Base-by-base conservation (phyloP, 2,329 filamentous ascomycete species). In the Bipolaris zeicola region DNA sequence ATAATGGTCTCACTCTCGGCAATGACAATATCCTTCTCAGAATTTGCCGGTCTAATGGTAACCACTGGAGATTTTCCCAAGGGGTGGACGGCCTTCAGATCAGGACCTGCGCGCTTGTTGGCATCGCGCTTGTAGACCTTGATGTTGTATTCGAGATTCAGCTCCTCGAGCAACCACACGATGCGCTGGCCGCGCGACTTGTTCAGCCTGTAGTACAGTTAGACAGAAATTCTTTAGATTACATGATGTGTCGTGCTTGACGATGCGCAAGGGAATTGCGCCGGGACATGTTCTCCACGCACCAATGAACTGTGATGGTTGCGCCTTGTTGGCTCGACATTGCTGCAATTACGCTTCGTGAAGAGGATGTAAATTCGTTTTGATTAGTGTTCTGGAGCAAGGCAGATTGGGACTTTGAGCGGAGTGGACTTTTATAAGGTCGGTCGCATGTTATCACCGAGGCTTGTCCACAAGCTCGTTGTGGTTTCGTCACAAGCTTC, bases 61-160 rank as follows among this genome's bases (percentile, higher is more conserved):
- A 98, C 79, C 39, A 94, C 79, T 0, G 94, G 94, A 1, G 91
- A 92, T 75, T 96, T 96, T 60, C 94, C 94, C 3, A 97, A 82
- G 0, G 91, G 89, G 70, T 96, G 92, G 36, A 96, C 78, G 61
- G 91, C 82, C 69, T 89, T 88, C 43, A 97, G 83, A 68, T 90
- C 89, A 0, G 86, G 80, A 3, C 91, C 91, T 1, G 93, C 93
- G n/a, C 90, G 80, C 66, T 80, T 83, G 52, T 88, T 84, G 55
- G 77, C 68, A 37, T 75, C 73, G 36, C 93, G 88, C 75, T 91
- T 91, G 82, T 89, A 95, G 51, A 89, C 83, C 69, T 94, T 86
- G 55, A 97, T 78, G 60, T 93, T 86, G 77, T 96, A 96, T 26
- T 88, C 83, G 33, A 96, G 76, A 41, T 89, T 83, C 60, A 95